Evolutionary conservation across 257 asterid genomes (phyloP), one percentile per base, ranked within the genome.

Genomic region (Henckelia pumila): DNA sequence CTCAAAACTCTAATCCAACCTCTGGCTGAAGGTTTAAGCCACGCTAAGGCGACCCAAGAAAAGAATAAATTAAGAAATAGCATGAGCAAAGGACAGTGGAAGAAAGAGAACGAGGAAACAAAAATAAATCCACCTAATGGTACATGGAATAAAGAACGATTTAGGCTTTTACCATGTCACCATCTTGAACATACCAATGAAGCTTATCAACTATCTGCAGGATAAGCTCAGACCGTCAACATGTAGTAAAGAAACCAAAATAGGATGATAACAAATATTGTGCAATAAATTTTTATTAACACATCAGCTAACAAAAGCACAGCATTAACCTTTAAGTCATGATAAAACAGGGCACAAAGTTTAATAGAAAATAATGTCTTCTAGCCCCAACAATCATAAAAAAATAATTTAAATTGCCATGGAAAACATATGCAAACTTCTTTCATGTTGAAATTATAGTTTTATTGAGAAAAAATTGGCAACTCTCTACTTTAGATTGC

Each of bases 181-280:
- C 93, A 33, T 91, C 96, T 83, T 78, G 78, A 71, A 84, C 71
- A 79, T 94, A 94, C 83, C 88, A 91, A 61, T 82, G 91, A 66
- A 94, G 95, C 81, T 80, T 79, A 81, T 91, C 85, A 50, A 78
- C 93, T 66, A 91, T 81, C 99, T 94, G 97, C 87, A 80, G 22
- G 63, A 28, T 2, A 47, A 57, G 63, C 71, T 58, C 63, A 78
- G 64, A 66, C 52, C 68, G 56, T 65, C 66, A 76, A 49, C 20
- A 47, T 47, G 64, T 24, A 71, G 64, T 8, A 61, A 26, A 49
- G 75, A 62, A 44, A 32, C 25, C 6, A 35, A 63, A 44, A 35
- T 23, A 59, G 28, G 59, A 57, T 32, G 62, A 40, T 40, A 16
- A 14, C 52, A 40, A 13, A 40, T 40, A 40, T 40, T 40, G 7